These are phyloP conservation scores for Solanum hybrid DNA, from an alignment of 305 asterid species.

Conservation along the genomic window DNA sequence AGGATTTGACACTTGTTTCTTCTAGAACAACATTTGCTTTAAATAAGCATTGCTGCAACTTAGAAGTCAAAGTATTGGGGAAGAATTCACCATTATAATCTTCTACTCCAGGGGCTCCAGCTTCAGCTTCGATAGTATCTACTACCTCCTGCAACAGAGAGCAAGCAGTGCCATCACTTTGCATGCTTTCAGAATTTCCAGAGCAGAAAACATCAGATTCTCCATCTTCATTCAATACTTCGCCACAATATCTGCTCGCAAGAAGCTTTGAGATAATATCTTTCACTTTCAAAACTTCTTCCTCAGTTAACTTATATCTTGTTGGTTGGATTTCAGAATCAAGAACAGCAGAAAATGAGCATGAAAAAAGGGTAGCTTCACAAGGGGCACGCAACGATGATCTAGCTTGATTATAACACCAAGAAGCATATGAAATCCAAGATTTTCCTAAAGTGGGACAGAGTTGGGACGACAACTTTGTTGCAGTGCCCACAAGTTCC, in stretches of 20 bases:
- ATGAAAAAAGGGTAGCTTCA: conserved; percentile 37
- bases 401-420: conserved; percentile 87
- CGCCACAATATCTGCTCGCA: conserved; percentile 26
- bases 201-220: conserved; percentile 18
- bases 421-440: conserved; percentile 90
- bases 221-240: conserved; percentile 37
- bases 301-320: conserved; percentile 61
- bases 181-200: conserved; percentile 18
- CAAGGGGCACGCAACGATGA: conserved; percentile 38
- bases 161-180: conserved; percentile 28
- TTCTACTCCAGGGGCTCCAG: conserved; percentile 73
- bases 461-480: conserved; percentile 69
- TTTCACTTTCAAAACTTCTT: conserved; percentile 56
- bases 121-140: conserved; percentile 62
- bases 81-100: conserved; percentile 46
- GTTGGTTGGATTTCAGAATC: conserved; percentile 56
- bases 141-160: conserved; percentile 46
- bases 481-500: conserved; percentile 71
- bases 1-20: conserved; percentile 37
- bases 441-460: conserved; percentile 96
- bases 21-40: conserved; percentile 32
- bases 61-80: conserved; percentile 51
- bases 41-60: conserved; percentile 53
- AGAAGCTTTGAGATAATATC: conserved; percentile 40
- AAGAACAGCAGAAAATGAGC: conserved; percentile 62